Base-by-base conservation (phyloP, 441 rosid genomes). In the Biscutella auriculata region DNA sequence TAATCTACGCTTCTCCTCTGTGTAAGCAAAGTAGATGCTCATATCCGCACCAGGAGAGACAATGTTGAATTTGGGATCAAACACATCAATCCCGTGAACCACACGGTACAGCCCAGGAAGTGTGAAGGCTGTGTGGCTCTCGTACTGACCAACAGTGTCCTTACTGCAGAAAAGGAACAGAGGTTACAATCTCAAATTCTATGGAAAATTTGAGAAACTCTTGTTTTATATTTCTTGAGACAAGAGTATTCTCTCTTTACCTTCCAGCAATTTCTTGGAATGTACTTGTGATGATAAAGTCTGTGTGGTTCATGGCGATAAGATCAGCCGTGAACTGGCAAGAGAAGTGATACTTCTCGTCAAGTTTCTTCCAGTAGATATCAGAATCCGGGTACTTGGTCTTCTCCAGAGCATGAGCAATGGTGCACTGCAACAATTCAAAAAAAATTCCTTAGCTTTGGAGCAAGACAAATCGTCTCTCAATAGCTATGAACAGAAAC, bases 231-330 rank as follows among this genome's bases (percentile, higher is more conserved):
- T n/a, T n/a, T n/a, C n/a, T n/a, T n/a, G n/a, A n/a, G n/a, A n/a
- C n/a, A n/a, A n/a, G n/a, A n/a, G n/a, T n/a, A n/a, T n/a, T n/a
- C n/a, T n/a, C n/a, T n/a, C n/a, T n/a, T n/a, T n/a, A n/a, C 97
- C 92, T 92, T 75, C 98, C 98, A 6, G 95, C 92, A 34, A 92
- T 92, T 78, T 92, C 97, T 69, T 92, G 97, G 73, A 81, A 92
- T 11, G 94, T 88, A 71, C 98, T 92, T 8, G 87, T 80, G 23
- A 92, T 82, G 72, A 88, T 69, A 66, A 92, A 92, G 71, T 92
- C 97, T 7, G 98, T 67, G 26, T 72, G 68, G 64, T 92, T 92
- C 97, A 92, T 88, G 23, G 98, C 85, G 17, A 92, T 67, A 39
- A 80, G 29, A 71, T 92, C 97, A 29, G 95, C 98, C 0, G 88